Evolutionary conservation across 331 rosid genomes (phyloP).

Genomic region (Phaseolus coccineus): DNA sequence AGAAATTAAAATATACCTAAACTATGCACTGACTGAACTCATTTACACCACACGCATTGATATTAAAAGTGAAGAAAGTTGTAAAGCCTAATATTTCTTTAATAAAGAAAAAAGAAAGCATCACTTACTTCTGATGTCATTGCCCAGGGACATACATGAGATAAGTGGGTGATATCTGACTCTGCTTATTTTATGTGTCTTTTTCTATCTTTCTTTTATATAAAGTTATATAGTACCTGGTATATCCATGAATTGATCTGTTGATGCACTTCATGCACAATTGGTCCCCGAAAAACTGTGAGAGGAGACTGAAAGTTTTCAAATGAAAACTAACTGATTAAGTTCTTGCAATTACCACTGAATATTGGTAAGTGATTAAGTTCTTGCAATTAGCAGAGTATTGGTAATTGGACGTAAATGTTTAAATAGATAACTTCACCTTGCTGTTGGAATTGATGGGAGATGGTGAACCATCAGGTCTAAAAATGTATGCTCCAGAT

Average conservation of each 20-base stretch:
- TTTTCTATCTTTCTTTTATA: neutral
- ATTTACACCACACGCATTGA: neutral
- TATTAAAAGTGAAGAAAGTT: neutral
- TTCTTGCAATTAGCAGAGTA: conserved; percentile 19
- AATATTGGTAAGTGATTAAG: conserved; percentile 36
- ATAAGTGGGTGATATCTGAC: neutral
- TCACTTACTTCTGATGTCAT: neutral
- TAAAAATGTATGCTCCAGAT: conserved; percentile 83
- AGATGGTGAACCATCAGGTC: conserved; percentile 68
- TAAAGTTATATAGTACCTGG: conserved; percentile 55
- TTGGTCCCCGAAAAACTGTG: conserved; percentile 67
- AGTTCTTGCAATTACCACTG: conserved; percentile 10
- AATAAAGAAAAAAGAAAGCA: neutral
- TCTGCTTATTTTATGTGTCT: no score
- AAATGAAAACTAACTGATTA: conserved; percentile 38
- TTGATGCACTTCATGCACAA: conserved; percentile 84
- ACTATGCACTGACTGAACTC: neutral
- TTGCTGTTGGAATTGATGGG: conserved; percentile 48
- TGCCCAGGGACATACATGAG: neutral
- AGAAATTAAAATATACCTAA: neutral
- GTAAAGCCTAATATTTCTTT: neutral
- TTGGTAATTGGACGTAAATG: conserved; percentile 20
- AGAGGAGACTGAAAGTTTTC: conserved; percentile 56
- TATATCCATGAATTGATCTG: conserved; percentile 76
- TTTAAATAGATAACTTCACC: conserved; percentile 48